Evolutionary conservation across 23 red algal species (phyloP).

Genomic region (Gracilariopsis chorda): DNA sequence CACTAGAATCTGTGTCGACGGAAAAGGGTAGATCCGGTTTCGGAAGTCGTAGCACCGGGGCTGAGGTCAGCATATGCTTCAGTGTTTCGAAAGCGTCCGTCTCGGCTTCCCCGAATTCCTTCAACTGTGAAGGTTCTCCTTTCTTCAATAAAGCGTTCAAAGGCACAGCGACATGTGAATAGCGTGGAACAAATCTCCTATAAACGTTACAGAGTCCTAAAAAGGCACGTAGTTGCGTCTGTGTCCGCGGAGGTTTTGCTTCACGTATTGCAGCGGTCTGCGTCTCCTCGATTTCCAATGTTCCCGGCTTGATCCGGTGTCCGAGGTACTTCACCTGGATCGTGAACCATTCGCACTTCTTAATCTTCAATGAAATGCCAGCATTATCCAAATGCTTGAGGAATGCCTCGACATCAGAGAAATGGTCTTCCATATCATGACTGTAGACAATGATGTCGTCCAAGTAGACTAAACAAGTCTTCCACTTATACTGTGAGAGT

Average conservation of each 20-base stretch:
- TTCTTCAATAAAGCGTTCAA: too few species aligned
- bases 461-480: too few species aligned
- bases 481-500: neutral
- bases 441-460: too few species aligned
- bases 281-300: neutral
- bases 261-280: neutral
- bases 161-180: neutral
- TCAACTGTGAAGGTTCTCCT: too few species aligned
- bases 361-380: too few species aligned
- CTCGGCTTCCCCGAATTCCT: too few species aligned
- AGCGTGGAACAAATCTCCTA: neutral
- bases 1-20: neutral
- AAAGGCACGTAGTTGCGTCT: neutral
- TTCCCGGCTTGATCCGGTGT: neutral
- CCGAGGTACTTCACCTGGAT: neutral
- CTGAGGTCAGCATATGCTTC: neutral
- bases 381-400: too few species aligned
- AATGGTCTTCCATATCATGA: too few species aligned
- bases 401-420: too few species aligned
- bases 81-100: neutral
- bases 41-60: neutral
- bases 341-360: too few species aligned
- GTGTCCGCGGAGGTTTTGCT: neutral
- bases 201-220: neutral
- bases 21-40: neutral